Percentiles rank a stretch among this genome's conserved stretches.
phyloP scores from a whole-genome alignment of 1,139 yeast species.

The Yamadazyma kanchanaburiensis region DNA sequence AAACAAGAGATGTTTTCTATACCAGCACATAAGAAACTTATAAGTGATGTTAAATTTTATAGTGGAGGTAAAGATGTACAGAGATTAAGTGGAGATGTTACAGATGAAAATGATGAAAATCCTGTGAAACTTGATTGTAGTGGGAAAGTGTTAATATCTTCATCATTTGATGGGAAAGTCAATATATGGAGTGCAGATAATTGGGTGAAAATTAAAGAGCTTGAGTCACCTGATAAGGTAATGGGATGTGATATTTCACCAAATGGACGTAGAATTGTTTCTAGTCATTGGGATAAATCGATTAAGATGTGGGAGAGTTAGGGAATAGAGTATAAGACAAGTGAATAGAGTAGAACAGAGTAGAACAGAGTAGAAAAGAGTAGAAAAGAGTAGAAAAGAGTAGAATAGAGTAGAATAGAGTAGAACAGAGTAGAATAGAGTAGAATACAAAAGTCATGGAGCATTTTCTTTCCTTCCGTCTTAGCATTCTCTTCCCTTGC shows the following conservation, averaged over 20 bases:
- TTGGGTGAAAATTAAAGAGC: slow-evolving; percentile 57
- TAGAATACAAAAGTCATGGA: too few relatives aligned
- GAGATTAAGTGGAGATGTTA: slow-evolving; percentile 14
- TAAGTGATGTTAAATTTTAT: slow-evolving; percentile 64
- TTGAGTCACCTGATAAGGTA: slow-evolving; percentile 65
- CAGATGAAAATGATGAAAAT: slow-evolving; percentile 27
- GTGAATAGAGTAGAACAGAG: neutral
- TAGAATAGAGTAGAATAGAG: too few relatives aligned
- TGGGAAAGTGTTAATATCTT: slow-evolving; percentile 55
- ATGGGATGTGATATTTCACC: slow-evolving; percentile 62
- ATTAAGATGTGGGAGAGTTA: slow-evolving; percentile 61
- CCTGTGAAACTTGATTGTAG: slow-evolving; percentile 18
- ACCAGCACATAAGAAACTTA: slow-evolving; percentile 74
- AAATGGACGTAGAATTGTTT: slow-evolving; percentile 43
- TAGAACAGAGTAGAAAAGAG: neutral
- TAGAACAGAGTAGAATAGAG: too few relatives aligned
- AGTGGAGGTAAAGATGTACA: slow-evolving; percentile 16
- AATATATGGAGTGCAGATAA: slow-evolving; percentile 69
- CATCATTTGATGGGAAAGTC: slow-evolving; percentile 69
- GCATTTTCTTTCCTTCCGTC: too few relatives aligned
- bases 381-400: too few relatives aligned
- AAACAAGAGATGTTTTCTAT: slow-evolving; percentile 45
- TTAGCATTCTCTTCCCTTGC: too few relatives aligned
- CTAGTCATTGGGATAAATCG: slow-evolving; percentile 84
- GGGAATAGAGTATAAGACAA: neutral